Evolutionary conservation across 441 rosid genomes (phyloP), one percentile per base, ranked within the genome.

Genomic region (Lepidium campestre): DNA sequence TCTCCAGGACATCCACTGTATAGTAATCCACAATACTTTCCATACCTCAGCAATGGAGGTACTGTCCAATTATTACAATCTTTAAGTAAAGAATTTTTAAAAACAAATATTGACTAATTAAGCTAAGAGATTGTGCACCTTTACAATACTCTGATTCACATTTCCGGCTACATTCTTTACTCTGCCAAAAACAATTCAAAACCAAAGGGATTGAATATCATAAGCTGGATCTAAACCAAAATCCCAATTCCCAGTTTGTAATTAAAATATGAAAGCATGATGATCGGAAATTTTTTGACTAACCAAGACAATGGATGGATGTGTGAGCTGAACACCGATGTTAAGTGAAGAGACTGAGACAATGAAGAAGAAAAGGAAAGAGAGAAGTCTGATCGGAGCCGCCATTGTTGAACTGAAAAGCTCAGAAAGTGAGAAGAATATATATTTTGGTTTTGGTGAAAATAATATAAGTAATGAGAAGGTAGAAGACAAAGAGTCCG

Each of bases 1-100:
- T 88, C 92, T 12, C 97, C 90, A 0, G 94, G 92, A 62, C 94
- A 90, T 63, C 96, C 91, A 59, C 85, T 87, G 73, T 88, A 90
- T 4, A 93, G 40, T 3, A 90, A 75, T 47, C 98, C 96, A 48
- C 94, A 90, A 18, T 90, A 90, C 80, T 93, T 93, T 0, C 92
- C 97, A 76, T 93, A 90, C 71, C 98, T 86, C 76, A 90, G 34
- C 29, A 93, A 78, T 52, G 96, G 96, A 10, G 98, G 94, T 71
- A 88, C 93, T 69, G 61, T 52, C 3, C 35, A 20, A 62, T 10
- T 47, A 27, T 65, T 20, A 53, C 20, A 27, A 27, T 4, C 6
- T 0, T 27, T 27, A 4, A 4, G 29, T 27, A 4, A 27, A 5
- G 1, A 4, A 27, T 7, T 4, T 27, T 27, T 27, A 1, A 1